These are phyloP conservation scores for Nectriaceae sp. DNA, from an alignment of 2,329 filamentous ascomycete genomes.

Conservation along the genomic window DNA sequence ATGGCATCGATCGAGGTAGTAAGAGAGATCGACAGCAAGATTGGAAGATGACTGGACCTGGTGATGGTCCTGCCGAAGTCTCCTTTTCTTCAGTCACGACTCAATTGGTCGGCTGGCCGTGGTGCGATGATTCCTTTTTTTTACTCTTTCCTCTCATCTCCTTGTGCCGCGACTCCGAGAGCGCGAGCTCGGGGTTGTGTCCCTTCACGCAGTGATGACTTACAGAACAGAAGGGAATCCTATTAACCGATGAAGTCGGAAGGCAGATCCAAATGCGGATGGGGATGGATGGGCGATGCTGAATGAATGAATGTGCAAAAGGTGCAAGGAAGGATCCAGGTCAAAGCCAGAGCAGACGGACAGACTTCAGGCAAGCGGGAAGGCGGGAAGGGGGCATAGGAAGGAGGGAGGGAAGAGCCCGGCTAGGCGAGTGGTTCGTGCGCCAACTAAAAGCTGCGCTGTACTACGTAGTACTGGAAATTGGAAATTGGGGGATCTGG, in stretches of 20 bases:
- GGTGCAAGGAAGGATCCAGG: neutral
- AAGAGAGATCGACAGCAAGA: conserved; percentile 6
- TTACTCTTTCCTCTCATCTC: conserved; percentile 14
- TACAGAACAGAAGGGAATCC: conserved; percentile 18
- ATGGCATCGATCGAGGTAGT: conserved; percentile 7
- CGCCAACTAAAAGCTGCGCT: conserved; percentile 21
- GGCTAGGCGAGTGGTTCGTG: conserved; percentile 23
- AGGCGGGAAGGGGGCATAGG: neutral
- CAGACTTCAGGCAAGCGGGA: neutral
- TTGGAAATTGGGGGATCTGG: conserved; percentile 30
- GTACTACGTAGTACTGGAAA: too few relatives aligned
- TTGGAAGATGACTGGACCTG: neutral
- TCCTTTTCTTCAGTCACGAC: conserved; percentile 10
- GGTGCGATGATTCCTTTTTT: conserved; percentile 15
- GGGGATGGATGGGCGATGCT: conserved; percentile 23
- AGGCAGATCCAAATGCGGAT: conserved; percentile 17
- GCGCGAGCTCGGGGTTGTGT: neutral
- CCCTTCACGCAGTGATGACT: conserved; percentile 13
- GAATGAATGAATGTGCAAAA: conserved; percentile 24
- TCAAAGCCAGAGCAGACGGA: neutral
- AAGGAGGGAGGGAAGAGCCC: neutral
- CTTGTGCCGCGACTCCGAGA: conserved; percentile 4
- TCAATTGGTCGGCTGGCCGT: conserved; percentile 11
- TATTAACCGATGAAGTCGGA: conserved; percentile 1
- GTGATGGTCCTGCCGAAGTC: neutral